Conservation (phyloP, 202 grass and related monocot species). For the Brachypodium distachyon region DNA sequence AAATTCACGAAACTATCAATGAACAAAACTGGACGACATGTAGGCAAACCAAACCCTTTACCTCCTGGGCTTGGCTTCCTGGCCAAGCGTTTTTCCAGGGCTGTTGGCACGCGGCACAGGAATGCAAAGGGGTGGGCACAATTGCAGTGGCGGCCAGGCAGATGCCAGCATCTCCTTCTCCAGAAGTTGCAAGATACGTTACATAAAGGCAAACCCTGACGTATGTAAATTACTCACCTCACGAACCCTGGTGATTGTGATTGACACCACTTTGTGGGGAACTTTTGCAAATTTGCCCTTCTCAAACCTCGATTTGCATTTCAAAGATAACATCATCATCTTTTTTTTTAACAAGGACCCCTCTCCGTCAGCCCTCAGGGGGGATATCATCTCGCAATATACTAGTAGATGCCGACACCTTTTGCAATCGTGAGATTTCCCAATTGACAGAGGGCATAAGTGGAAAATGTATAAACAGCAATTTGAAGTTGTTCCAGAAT, state of each 20-base stretch:
- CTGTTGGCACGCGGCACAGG: not conserved
- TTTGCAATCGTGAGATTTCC: not conserved
- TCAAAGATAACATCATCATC: not conserved
- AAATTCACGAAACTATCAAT: no score
- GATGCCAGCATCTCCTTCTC: constrained; percentile 34
- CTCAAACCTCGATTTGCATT: not conserved
- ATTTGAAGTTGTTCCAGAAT: not conserved
- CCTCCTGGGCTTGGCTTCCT: no score
- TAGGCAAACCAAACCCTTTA: no score
- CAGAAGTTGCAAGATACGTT: constrained; percentile 30
- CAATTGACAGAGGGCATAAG: not conserved
- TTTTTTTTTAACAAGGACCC: no score
- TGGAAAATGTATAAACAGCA: not conserved
- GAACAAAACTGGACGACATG: no score
- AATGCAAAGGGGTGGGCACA: not conserved
- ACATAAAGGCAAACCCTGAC: constrained; percentile 16
- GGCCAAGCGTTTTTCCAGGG: constrained; percentile 25
- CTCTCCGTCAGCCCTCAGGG: no score
- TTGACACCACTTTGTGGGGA: not conserved
- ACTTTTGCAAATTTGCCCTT: not conserved
- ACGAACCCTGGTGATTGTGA: constrained; percentile 13
- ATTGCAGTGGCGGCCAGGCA: constrained; percentile 7
- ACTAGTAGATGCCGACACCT: not conserved
- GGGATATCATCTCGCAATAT: no score
- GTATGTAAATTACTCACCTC: constrained; percentile 11